A percentile compares a stretch with the other conserved stretches of the same genome.
Evolutionary conservation across 2,329 filamentous ascomycete species (phyloP).

Genomic region (Aspergillus aculeatus): DNA sequence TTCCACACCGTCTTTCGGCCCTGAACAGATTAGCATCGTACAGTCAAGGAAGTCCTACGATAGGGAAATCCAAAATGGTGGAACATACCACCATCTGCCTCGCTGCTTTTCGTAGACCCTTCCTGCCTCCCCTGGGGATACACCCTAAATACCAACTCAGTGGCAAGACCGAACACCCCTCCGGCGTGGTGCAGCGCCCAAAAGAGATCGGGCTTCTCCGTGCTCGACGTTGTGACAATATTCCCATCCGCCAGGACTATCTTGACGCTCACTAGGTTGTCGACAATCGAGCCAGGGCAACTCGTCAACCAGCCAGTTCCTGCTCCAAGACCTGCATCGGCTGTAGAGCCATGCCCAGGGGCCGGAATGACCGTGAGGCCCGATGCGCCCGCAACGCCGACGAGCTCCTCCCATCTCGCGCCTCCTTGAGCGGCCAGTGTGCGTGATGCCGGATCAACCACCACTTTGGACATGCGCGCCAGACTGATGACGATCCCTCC

Average conservation of each 20-base stretch:
- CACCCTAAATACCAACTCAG: constrained; percentile 35
- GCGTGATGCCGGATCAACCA: constrained; percentile 47
- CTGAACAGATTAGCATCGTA: too few species aligned
- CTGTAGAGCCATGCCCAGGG: neutral
- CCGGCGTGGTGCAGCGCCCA: constrained; percentile 47
- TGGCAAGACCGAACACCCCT: constrained; percentile 44
- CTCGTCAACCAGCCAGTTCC: neutral
- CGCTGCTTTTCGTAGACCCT: too few species aligned
- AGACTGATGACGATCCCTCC: constrained; percentile 59
- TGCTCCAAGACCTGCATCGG: neutral
- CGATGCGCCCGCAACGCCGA: neutral
- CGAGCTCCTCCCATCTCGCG: constrained; percentile 50
- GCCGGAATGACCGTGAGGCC: neutral
- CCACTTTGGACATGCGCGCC: constrained; percentile 50
- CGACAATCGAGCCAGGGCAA: neutral
- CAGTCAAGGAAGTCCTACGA: too few species aligned
- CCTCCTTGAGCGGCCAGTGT: constrained; percentile 54
- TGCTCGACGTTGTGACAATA: constrained; percentile 38
- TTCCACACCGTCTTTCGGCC: too few species aligned
- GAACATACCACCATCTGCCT: too few species aligned
- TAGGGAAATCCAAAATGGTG: too few species aligned
- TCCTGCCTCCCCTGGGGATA: neutral
- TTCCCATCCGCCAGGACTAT: constrained; percentile 27
- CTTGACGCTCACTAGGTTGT: neutral
- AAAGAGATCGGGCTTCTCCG: constrained; percentile 48